phyloP scores from a whole-genome alignment of 1,284 basidiomycete species.

The Takashimella tepidaria region DNA sequence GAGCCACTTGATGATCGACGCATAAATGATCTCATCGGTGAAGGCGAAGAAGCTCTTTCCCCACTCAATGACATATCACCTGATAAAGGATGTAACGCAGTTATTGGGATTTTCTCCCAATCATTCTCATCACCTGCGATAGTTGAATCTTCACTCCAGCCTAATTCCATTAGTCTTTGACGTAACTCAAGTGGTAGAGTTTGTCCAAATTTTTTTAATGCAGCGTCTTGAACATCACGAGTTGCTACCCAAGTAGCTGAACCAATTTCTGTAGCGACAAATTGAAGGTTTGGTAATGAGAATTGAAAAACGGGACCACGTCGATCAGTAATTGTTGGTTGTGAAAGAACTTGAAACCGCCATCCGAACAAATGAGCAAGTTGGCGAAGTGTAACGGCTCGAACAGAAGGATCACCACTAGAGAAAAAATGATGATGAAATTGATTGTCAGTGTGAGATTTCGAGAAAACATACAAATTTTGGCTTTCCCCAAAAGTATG shows the following conservation, averaged over 20 bases:
- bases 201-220: slow-evolving; percentile 34
- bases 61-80: slow-evolving; percentile 2
- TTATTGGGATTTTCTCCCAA: slow-evolving; percentile 37
- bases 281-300: slow-evolving; percentile 27
- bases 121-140: slow-evolving; percentile 22
- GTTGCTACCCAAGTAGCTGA: slow-evolving; percentile 30
- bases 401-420: slow-evolving; percentile 4
- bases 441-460: neutral
- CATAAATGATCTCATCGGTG: slow-evolving; percentile 14
- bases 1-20: slow-evolving; percentile 19
- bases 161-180: slow-evolving; percentile 40
- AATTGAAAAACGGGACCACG: slow-evolving; percentile 38
- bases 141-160: slow-evolving; percentile 38
- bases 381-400: slow-evolving; percentile 23
- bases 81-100: slow-evolving; percentile 21
- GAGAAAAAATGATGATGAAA: slow-evolving; percentile 3
- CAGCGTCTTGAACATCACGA: slow-evolving; percentile 37
- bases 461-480: no score
- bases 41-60: slow-evolving; percentile 7
- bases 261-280: slow-evolving; percentile 40
- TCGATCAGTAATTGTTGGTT: slow-evolving; percentile 27
- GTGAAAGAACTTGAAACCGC: slow-evolving; percentile 35
- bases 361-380: slow-evolving; percentile 31
- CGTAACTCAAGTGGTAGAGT: slow-evolving; percentile 37
- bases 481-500: no score